phyloP scores from a whole-genome alignment of 352 stramenopile genomes.

The Paralagenidium karlingii region DNA sequence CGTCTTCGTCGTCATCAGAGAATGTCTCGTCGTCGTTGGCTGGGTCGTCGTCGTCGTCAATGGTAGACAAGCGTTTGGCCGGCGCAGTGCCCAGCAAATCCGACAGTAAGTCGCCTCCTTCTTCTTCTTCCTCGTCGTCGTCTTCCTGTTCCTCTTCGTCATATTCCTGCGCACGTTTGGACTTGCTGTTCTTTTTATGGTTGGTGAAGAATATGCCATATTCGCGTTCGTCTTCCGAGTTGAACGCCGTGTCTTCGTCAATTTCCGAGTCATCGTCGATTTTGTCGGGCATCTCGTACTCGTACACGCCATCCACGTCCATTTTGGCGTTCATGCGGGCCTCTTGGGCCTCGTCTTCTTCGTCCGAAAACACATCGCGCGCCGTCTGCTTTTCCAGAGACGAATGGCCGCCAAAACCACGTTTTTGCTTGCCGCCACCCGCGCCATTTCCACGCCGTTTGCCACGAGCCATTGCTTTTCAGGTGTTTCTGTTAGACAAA shows the following conservation, averaged over 20 bases:
- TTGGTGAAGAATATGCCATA: conserved; percentile 80
- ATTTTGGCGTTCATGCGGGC: conserved; percentile 43
- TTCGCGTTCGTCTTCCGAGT: conserved; percentile 86
- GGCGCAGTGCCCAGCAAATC: conserved; percentile 52
- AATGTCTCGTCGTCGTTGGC: conserved; percentile 36
- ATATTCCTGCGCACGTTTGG: conserved; percentile 3
- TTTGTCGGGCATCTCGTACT: conserved; percentile 64
- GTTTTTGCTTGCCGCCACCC: conserved; percentile 5
- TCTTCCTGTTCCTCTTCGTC: conserved; percentile 17
- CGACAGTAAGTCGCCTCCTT: conserved; percentile 55
- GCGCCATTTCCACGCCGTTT: conserved; percentile 9
- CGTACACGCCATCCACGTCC: conserved; percentile 72
- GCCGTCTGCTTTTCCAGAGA: conserved; percentile 12
- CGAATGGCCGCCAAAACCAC: no score
- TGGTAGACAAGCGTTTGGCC: conserved; percentile 37
- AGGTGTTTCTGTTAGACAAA: no score
- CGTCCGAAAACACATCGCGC: conserved; percentile 70
- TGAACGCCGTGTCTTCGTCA: conserved; percentile 89
- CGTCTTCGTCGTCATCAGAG: conserved; percentile 29
- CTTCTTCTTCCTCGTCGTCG: conserved; percentile 31
- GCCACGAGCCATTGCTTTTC: no score
- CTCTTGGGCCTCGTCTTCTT: conserved; percentile 61
- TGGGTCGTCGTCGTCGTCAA: conserved; percentile 12
- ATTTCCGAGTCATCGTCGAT: conserved; percentile 89
- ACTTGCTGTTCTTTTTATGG: conserved; percentile 7